phyloP scores from a whole-genome alignment of 2,329 filamentous ascomycete genomes.

The Amylocarpus encephaloides region DNA sequence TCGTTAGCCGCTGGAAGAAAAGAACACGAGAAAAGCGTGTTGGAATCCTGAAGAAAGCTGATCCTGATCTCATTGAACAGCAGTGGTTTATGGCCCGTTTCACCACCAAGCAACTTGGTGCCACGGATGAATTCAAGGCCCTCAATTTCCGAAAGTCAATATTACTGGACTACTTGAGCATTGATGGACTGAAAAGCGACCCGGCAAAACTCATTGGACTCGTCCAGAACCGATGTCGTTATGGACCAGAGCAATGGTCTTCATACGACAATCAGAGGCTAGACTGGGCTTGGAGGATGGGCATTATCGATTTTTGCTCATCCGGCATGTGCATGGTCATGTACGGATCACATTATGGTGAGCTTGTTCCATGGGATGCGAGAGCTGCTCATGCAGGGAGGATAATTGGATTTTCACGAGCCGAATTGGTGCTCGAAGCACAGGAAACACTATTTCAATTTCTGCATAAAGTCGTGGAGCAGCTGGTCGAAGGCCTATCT shows the following conservation, averaged over 20 bases:
- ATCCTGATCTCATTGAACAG: not conserved
- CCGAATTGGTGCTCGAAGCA: constrained; percentile 5
- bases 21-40: not conserved
- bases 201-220: not conserved
- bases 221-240: not conserved
- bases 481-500: constrained; percentile 3
- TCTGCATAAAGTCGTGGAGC: constrained; percentile 6
- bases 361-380: constrained; percentile 5
- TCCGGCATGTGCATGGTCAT: constrained; percentile 2
- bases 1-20: constrained; percentile 1
- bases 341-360: constrained; percentile 9
- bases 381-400: constrained; percentile 3
- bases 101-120: not conserved
- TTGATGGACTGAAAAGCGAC: not conserved
- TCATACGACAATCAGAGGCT: not conserved
- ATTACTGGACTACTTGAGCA: not conserved
- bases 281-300: not conserved
- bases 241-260: not conserved
- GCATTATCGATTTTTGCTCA: not conserved
- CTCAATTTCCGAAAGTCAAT: not conserved
- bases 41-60: not conserved
- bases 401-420: constrained; percentile 7
- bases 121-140: not conserved
- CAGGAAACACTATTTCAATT: constrained; percentile 2
- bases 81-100: not conserved